Conservation (phyloP, 257 asterid genomes). For the Datura wrightii region DNA sequence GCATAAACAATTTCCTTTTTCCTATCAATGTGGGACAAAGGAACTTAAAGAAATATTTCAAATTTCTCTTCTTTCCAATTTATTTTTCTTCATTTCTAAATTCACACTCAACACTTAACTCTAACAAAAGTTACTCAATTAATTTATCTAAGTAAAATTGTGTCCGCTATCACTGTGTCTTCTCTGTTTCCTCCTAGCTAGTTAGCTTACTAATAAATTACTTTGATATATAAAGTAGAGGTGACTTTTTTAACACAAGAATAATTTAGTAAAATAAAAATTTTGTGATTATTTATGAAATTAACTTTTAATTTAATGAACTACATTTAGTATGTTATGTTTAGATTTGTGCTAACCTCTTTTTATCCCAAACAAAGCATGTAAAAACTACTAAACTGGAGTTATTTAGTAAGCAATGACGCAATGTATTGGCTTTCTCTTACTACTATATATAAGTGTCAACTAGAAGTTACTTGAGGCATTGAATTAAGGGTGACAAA, state of each 20-base stretch:
- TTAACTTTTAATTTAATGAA: not conserved
- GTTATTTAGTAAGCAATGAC: not conserved
- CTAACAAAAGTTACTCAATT: too few relatives aligned
- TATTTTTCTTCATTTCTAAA: too few relatives aligned
- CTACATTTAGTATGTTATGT: too few relatives aligned
- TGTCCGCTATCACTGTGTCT: not conserved
- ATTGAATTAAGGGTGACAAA: too few relatives aligned
- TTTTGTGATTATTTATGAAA: not conserved
- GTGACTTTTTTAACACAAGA: not conserved
- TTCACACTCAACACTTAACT: too few relatives aligned
- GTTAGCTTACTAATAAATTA: not conserved
- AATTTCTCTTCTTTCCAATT: too few relatives aligned
- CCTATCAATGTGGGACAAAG: too few relatives aligned
- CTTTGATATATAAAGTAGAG: too few relatives aligned
- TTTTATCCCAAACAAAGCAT: not conserved
- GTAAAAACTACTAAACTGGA: not conserved
- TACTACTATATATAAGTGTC: not conserved
- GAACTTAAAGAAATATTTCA: too few relatives aligned
- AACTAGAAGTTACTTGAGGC: too few relatives aligned
- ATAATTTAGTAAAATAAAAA: not conserved
- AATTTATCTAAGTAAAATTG: not conserved
- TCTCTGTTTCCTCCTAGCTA: not conserved
- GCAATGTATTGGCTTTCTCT: not conserved
- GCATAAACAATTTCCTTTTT: too few relatives aligned
- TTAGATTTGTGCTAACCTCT: not conserved